A percentile compares a stretch with the other conserved stretches of the same genome.
phyloP scores from a whole-genome alignment of 2,329 filamentous ascomycete genomes.

The Ceratocystis papillata region DNA sequence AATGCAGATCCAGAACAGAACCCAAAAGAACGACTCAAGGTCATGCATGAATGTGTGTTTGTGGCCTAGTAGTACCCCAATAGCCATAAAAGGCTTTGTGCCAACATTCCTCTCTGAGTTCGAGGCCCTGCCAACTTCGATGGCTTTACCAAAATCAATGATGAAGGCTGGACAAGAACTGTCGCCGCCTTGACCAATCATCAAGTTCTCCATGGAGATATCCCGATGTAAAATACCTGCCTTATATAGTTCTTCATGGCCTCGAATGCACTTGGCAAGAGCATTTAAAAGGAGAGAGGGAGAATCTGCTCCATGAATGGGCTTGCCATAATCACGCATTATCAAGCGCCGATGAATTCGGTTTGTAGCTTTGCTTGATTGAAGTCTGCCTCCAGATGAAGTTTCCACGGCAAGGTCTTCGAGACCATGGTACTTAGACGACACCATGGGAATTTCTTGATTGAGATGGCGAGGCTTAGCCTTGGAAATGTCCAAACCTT shows the following conservation, averaged over 20 bases:
- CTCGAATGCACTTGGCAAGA: neutral
- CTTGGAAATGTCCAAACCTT: neutral
- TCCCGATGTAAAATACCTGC: slow-evolving; percentile 8
- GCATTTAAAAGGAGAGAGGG: neutral
- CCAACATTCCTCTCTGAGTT: neutral
- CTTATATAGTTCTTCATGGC: neutral
- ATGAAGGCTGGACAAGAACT: neutral
- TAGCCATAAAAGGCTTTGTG: slow-evolving; percentile 1
- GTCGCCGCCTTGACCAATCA: neutral
- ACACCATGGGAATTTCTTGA: neutral
- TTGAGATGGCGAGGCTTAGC: neutral
- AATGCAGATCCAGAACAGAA: slow-evolving; percentile 3
- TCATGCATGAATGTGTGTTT: slow-evolving; percentile 9
- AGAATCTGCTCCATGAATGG: neutral
- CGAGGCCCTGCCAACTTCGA: neutral
- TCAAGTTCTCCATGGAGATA: neutral
- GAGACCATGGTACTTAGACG: neutral
- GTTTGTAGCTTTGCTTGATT: neutral
- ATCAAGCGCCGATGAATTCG: slow-evolving; percentile 1
- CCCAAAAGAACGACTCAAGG: slow-evolving; percentile 17
- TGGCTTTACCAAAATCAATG: neutral
- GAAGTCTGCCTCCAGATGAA: neutral
- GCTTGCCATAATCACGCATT: neutral
- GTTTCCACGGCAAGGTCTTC: too few relatives aligned
- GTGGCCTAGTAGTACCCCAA: neutral